phyloP scores from a whole-genome alignment of 352 stramenopile genomes.

The Hyaloperonospora brassicae region DNA sequence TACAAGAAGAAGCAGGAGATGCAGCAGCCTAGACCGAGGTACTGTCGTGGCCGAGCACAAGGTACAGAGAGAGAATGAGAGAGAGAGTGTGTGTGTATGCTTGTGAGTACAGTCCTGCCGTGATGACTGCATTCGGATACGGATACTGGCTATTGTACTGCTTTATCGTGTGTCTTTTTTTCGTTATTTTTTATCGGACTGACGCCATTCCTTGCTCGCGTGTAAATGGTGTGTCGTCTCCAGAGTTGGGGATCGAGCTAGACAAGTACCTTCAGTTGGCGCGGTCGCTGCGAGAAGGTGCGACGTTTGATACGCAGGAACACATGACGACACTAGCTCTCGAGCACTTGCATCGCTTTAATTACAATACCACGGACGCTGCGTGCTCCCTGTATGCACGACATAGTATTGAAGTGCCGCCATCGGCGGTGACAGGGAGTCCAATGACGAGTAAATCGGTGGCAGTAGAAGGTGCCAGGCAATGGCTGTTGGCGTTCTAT shows the following conservation, averaged over 20 bases:
- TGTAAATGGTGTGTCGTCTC: not conserved
- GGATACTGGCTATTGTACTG: no score
- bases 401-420: slow-evolving; percentile 69
- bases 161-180: no score
- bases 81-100: no score
- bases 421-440: slow-evolving; percentile 10
- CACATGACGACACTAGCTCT: slow-evolving; percentile 62
- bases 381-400: slow-evolving; percentile 74
- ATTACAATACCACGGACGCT: slow-evolving; percentile 72
- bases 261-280: slow-evolving; percentile 79
- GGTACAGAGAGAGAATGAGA: slow-evolving; percentile 7
- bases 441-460: slow-evolving; percentile 7
- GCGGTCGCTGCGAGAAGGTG: slow-evolving; percentile 57
- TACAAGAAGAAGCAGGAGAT: slow-evolving; percentile 23
- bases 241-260: slow-evolving; percentile 52
- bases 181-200: no score
- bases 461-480: slow-evolving; percentile 34
- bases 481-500: slow-evolving; percentile 66
- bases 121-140: not conserved
- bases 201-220: no score
- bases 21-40: slow-evolving; percentile 30
- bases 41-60: slow-evolving; percentile 41
- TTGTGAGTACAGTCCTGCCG: not conserved
- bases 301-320: slow-evolving; percentile 75
- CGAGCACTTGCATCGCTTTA: slow-evolving; percentile 71